phyloP scores from a whole-genome alignment of 2,329 filamentous ascomycete species.

The Diaporthe destruens region DNA sequence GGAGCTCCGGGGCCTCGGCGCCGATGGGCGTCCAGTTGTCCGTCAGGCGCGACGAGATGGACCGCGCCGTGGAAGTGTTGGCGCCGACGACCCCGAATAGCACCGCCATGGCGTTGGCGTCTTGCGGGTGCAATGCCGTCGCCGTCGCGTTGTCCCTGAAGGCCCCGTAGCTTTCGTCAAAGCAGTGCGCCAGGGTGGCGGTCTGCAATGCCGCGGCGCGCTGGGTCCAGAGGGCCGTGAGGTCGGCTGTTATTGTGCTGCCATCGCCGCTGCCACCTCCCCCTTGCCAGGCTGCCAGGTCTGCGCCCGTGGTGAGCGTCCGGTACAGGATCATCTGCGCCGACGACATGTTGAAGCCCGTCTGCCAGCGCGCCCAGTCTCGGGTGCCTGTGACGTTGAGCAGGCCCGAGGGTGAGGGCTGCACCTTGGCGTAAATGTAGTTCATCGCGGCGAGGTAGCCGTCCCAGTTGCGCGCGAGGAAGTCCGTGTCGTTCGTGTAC shows the following conservation, averaged over 20 bases:
- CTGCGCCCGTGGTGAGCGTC: conserved; percentile 65
- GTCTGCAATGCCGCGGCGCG: conserved; percentile 56
- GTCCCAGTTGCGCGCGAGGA: conserved; percentile 50
- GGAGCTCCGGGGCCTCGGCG: conserved; percentile 67
- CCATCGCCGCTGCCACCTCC: conserved; percentile 42
- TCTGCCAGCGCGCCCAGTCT: conserved; percentile 65
- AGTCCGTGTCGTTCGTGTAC: conserved; percentile 61
- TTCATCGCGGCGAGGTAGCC: conserved; percentile 49
- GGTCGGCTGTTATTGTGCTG: conserved; percentile 47
- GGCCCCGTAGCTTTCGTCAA: conserved; percentile 60
- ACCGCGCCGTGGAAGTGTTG: conserved; percentile 49
- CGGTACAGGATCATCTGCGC: conserved; percentile 67
- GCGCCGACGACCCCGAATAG: conserved; percentile 59
- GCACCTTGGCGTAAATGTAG: conserved; percentile 47
- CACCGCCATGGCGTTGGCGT: conserved; percentile 69
- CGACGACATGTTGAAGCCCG: conserved; percentile 63
- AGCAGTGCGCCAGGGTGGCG: conserved; percentile 62
- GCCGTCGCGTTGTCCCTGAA: conserved; percentile 66
- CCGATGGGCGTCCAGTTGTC: conserved; percentile 69
- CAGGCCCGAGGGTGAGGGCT: conserved; percentile 50
- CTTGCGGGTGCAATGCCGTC: conserved; percentile 68
- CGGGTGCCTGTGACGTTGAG: conserved; percentile 62
- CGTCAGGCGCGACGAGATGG: conserved; percentile 59
- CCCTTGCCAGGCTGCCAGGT: conserved; percentile 61
- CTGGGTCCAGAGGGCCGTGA: conserved; percentile 56